Evolutionary conservation across 257 asterid genomes (phyloP), one percentile per base, ranked within the genome.

Genomic region (Perilla frutescens): DNA sequence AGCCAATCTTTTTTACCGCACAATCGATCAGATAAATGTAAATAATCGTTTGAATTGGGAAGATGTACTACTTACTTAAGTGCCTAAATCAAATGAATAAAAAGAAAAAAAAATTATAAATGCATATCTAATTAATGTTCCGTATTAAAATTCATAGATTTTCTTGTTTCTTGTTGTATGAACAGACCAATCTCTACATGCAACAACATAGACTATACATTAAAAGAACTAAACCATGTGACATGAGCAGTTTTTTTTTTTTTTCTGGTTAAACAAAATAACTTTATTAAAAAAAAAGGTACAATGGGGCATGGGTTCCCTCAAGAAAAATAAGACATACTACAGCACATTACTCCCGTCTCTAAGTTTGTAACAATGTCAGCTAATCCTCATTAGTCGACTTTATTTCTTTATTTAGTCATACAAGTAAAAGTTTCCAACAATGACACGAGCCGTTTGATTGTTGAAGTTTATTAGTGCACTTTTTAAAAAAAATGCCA

Each of bases 401-500:
- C 56, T 62, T 43, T 20, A 64, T 29, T 45, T 47, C 7, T 65
- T 45, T 9, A 63, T 43, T 14, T 44, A 2, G 15, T 5, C 9
- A 26, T 63, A 50, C n/a, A 29, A 47, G 58, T 31, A 13, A 47
- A 6, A 13, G 6, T 48, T 55, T 66, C 4, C 4, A n/a, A 32
- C 31, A 65, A 13, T 68, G 63, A 8, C 66, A 56, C n/a, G 44
- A 15, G 26, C 66, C 55, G 20, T 39, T 62, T 4, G 54, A 61
- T 60, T 54, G 49, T 70, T 26, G 68, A 56, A 74, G 76, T 31
- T 13, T 29, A 41, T 12, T 50, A 43, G 7, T 71, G 50, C 7
- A 67, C 41, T 8, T 14, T 20, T 20, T 20, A n/a, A 20, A 20
- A 20, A 20, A 41, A 31, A 10, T 60, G 64, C 39, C 63, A 37